Evolutionary conservation across 345 rosid species (phyloP).

Genomic region (Odontarrhena argentea): DNA sequence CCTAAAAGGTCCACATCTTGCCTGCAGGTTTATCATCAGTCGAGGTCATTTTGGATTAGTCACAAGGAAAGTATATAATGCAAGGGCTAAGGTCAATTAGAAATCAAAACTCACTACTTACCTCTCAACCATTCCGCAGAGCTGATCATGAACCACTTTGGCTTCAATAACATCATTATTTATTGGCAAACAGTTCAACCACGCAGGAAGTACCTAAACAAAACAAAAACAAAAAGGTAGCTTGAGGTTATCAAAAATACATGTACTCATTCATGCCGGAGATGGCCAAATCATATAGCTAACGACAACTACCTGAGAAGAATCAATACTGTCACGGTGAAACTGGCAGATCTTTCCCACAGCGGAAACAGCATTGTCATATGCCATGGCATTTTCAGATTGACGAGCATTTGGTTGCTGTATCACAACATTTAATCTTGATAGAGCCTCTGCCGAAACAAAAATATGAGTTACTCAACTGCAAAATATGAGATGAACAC

Average conservation of each 20-base stretch:
- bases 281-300: background rate
- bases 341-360: constrained; percentile 94
- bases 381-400: constrained; percentile 90
- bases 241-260: constrained; percentile 15
- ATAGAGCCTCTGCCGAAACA: constrained; percentile 79
- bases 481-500: background rate
- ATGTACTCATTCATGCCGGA: background rate
- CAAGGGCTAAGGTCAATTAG: background rate
- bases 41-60: constrained; percentile 12
- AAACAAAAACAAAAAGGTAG: background rate
- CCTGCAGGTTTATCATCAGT: constrained; percentile 51
- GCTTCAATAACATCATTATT: constrained; percentile 95
- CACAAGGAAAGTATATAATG: background rate
- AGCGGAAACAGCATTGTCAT: constrained; percentile 99
- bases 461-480: constrained; percentile 31
- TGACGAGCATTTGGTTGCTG: constrained; percentile 76
- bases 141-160: constrained; percentile 95
- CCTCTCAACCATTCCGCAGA: constrained; percentile 98
- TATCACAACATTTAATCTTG: constrained; percentile 89
- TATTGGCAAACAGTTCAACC: constrained; percentile 97
- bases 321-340: constrained; percentile 84
- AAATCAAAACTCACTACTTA: constrained; percentile 25
- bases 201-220: constrained; percentile 85
- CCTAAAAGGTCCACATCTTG: constrained; percentile 86
- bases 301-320: constrained; percentile 69